Evolutionary conservation across 2,329 filamentous ascomycete species (phyloP).

Genomic region (Pleoardoris graminearum): DNA sequence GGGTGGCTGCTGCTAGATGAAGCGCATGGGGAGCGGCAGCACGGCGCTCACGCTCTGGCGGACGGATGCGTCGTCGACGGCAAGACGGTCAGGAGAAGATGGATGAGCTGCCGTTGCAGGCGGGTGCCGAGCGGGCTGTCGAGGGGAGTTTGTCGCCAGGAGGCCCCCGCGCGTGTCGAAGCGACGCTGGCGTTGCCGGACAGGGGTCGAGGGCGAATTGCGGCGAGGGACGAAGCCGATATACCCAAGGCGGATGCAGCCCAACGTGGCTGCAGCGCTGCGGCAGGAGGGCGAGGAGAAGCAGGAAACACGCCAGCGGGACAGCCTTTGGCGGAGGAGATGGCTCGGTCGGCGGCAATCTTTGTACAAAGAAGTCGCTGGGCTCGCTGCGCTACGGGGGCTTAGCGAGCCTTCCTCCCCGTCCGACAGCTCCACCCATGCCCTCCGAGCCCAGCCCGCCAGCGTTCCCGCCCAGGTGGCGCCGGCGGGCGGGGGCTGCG

Average conservation of each 20-base stretch:
- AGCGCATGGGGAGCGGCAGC: constrained; percentile 34
- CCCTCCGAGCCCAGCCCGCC: not conserved
- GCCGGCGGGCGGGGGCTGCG: not conserved
- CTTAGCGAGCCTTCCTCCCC: not conserved
- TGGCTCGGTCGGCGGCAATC: constrained; percentile 3
- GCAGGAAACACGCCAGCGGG: not conserved
- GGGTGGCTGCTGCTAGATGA: constrained; percentile 34
- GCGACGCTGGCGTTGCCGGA: constrained; percentile 4
- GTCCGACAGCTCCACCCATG: too few species aligned
- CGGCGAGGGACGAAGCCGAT: constrained; percentile 5
- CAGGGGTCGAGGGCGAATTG: not conserved
- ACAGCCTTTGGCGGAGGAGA: not conserved
- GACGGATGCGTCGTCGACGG: constrained; percentile 6
- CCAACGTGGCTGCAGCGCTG: not conserved
- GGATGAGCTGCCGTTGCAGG: constrained; percentile 1
- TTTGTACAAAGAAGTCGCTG: constrained; percentile 7
- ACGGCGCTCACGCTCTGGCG: constrained; percentile 21
- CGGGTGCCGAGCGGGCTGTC: not conserved
- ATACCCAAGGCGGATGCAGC: not conserved
- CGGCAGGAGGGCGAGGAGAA: not conserved
- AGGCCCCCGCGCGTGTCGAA: constrained; percentile 9
- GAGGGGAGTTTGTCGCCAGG: constrained; percentile 1
- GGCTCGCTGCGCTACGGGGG: not conserved
- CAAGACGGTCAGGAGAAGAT: constrained; percentile 3
- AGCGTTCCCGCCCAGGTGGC: constrained; percentile 5